These are phyloP conservation scores for Monascus ruber DNA, from an alignment of 2,329 filamentous ascomycete species.

Conservation along the genomic window DNA sequence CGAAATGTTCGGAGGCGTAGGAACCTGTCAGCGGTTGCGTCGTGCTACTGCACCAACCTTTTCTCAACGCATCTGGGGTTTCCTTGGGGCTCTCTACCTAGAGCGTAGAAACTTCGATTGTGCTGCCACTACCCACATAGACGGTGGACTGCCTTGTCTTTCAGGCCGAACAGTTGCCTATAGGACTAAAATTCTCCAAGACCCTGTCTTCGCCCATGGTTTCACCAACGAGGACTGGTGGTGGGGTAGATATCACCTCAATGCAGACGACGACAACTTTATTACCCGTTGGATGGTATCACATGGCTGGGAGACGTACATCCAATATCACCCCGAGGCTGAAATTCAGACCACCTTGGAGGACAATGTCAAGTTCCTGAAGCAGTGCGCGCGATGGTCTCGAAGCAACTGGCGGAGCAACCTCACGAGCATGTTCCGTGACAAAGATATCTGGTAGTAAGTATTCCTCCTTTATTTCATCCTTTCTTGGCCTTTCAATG, in stretches of 20 bases:
- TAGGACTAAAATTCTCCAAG: slow-evolving; percentile 74
- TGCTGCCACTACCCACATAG: slow-evolving; percentile 86
- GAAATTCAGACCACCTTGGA: slow-evolving; percentile 90
- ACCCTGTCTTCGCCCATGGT: slow-evolving; percentile 71
- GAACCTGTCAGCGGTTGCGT: slow-evolving; percentile 77
- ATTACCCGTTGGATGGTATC: slow-evolving; percentile 92
- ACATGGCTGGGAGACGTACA: slow-evolving; percentile 85
- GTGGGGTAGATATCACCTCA: slow-evolving; percentile 71
- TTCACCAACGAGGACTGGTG: slow-evolving; percentile 94
- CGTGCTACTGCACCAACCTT: slow-evolving; percentile 52
- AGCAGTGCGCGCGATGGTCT: slow-evolving; percentile 89
- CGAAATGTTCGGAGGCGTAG: slow-evolving; percentile 69
- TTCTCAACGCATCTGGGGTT: slow-evolving; percentile 63
- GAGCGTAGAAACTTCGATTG: slow-evolving; percentile 94
- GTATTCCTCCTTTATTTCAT: slow-evolving; percentile 26
- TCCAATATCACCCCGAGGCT: slow-evolving; percentile 85
- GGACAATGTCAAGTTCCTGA: slow-evolving; percentile 76
- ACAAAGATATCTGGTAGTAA: slow-evolving; percentile 79
- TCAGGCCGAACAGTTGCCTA: slow-evolving; percentile 91
- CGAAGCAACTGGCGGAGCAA: slow-evolving; percentile 98
- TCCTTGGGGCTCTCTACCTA: slow-evolving; percentile 83
- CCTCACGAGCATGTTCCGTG: slow-evolving; percentile 74
- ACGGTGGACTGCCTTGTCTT: slow-evolving; percentile 93
- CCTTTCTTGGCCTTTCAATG: no score
- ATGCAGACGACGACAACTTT: slow-evolving; percentile 97